Conservation (phyloP, 1,284 basidiomycete species). For the Ustilago curta region DNA sequence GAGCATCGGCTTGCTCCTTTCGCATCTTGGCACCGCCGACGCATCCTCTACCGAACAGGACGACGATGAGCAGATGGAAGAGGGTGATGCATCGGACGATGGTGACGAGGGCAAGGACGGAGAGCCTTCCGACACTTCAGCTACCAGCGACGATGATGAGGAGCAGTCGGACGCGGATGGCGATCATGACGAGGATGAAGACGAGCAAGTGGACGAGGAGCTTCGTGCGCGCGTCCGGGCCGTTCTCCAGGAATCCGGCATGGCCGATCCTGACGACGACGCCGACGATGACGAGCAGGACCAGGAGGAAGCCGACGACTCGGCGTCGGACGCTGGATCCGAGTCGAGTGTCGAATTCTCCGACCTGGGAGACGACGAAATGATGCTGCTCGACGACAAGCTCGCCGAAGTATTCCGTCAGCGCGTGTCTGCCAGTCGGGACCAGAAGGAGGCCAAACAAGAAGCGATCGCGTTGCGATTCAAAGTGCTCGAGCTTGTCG, state of each 20-base stretch:
- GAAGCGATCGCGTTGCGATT: conserved; percentile 84
- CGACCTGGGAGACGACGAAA: conserved; percentile 81
- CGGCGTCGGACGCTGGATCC: conserved; percentile 40
- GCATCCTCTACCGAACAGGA: conserved; percentile 29
- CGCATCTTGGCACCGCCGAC: conserved; percentile 38
- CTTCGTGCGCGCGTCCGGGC: conserved; percentile 81
- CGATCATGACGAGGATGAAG: conserved; percentile 71
- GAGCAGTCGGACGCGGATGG: conserved; percentile 73
- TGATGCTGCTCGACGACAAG: conserved; percentile 95
- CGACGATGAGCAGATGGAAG: conserved; percentile 34
- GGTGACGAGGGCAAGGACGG: conserved; percentile 68
- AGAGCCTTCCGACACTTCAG: conserved; percentile 41
- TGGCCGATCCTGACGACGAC: conserved; percentile 73
- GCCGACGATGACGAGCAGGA: conserved; percentile 69
- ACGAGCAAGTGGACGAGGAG: conserved; percentile 73
- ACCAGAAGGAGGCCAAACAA: conserved; percentile 56
- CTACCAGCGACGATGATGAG: conserved; percentile 53
- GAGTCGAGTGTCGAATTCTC: conserved; percentile 51
- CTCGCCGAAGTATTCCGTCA: conserved; percentile 86
- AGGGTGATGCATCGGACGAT: conserved; percentile 27
- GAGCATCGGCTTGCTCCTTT: conserved; percentile 83
- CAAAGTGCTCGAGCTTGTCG: conserved; percentile 90
- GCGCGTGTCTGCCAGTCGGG: conserved; percentile 74
- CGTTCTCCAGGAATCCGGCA: conserved; percentile 80
- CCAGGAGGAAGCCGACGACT: conserved; percentile 59